Conservation (phyloP, 2,329 filamentous ascomycete genomes). For the Penicillium brasilianum region DNA sequence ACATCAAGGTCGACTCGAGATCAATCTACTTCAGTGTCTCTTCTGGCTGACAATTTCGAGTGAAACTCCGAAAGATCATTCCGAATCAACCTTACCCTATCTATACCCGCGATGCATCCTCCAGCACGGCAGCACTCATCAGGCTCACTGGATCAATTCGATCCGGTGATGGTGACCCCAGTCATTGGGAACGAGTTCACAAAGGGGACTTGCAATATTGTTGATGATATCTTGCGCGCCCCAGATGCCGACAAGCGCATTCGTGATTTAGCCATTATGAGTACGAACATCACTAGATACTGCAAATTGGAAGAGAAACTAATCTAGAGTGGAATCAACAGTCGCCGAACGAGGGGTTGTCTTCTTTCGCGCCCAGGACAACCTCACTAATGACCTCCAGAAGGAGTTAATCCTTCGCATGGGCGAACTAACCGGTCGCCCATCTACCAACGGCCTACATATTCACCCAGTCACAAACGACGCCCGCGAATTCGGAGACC, state of each 20-base stretch:
- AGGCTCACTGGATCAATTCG: conserved; percentile 16
- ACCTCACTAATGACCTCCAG: conserved; percentile 54
- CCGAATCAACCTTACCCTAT: background rate
- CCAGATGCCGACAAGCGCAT: conserved; percentile 33
- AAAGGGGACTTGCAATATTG: conserved; percentile 19
- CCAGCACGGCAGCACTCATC: conserved; percentile 14
- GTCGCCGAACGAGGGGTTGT: conserved; percentile 57
- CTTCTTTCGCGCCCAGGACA: conserved; percentile 56
- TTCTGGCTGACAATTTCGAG: background rate
- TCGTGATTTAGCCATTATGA: conserved; percentile 36
- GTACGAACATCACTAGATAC: conserved; percentile 10
- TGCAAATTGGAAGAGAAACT: background rate
- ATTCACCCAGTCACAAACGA: conserved; percentile 54
- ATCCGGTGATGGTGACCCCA: conserved; percentile 20
- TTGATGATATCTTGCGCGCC: conserved; percentile 25
- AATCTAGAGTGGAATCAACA: conserved; percentile 18
- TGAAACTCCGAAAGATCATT: background rate
- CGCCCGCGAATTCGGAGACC: conserved; percentile 50
- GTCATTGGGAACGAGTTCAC: conserved; percentile 24
- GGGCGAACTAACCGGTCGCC: conserved; percentile 51
- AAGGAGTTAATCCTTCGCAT: conserved; percentile 57
- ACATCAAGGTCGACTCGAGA: background rate
- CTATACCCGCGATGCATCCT: conserved; percentile 10
- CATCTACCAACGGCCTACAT: conserved; percentile 48
- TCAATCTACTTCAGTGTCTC: background rate